Evolutionary conservation across 768 basidiomycete genomes (phyloP).

Genomic region (Polyporus arcularius): DNA sequence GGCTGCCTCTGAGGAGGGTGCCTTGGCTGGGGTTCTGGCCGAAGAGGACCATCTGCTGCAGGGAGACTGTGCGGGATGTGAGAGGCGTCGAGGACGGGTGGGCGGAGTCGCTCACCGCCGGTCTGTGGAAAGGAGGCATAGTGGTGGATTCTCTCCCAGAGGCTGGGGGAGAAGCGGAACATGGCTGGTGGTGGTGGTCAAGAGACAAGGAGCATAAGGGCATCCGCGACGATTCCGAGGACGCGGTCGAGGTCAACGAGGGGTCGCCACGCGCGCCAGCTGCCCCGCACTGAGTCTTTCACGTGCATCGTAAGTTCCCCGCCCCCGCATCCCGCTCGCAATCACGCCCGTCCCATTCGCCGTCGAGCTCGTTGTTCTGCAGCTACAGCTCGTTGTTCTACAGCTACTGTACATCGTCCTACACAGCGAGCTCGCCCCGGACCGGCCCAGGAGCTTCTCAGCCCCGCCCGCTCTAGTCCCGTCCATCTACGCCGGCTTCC

Average conservation of each 20-base stretch:
- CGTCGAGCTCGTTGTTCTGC: not conserved
- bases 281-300: no score
- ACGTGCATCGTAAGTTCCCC: not conserved
- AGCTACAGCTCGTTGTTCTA: no score
- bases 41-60: constrained; percentile 98
- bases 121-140: constrained; percentile 93
- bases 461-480: constrained; percentile 16
- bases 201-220: not conserved
- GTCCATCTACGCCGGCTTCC: constrained; percentile 22
- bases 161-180: constrained; percentile 73
- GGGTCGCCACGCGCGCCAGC: no score
- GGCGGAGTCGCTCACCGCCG: constrained; percentile 57
- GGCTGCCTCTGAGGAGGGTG: constrained; percentile 88
- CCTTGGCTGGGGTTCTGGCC: constrained; percentile 96
- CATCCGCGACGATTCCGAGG: constrained; percentile 12
- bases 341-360: not conserved
- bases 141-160: constrained; percentile 92
- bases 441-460: not conserved
- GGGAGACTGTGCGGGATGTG: constrained; percentile 59
- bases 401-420: no score
- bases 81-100: constrained; percentile 1
- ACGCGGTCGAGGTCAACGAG: not conserved
- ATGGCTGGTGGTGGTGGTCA: constrained; percentile 10
- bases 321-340: not conserved
- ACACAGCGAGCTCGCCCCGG: no score